These are phyloP conservation scores for Lophium mytilinum DNA, from an alignment of 495 filamentous ascomycete genomes.

Conservation along the genomic window DNA sequence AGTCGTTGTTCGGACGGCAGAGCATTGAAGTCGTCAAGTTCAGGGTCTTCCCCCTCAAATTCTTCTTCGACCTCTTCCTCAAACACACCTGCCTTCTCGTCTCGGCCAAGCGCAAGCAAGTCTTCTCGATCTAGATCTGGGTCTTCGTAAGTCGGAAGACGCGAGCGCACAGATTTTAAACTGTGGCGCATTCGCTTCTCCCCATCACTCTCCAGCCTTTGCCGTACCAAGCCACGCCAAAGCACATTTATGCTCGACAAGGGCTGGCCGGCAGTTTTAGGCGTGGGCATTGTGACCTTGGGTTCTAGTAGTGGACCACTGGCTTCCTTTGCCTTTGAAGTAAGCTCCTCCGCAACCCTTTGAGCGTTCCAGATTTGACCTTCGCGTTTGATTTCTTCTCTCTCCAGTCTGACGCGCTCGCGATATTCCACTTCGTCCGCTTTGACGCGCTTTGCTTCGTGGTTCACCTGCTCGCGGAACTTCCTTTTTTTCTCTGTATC, in stretches of 20 bases:
- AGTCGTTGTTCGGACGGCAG: slow-evolving; percentile 57
- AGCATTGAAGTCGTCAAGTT: slow-evolving; percentile 76
- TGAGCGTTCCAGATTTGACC: slow-evolving; percentile 63
- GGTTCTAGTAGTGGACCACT: slow-evolving; percentile 3
- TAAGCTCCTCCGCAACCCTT: slow-evolving; percentile 71
- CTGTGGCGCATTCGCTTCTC: slow-evolving; percentile 59
- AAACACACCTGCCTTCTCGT: slow-evolving; percentile 43
- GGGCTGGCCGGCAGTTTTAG: slow-evolving; percentile 25
- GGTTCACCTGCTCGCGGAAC: slow-evolving; percentile 52
- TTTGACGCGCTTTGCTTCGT: slow-evolving; percentile 50
- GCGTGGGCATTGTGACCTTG: background rate
- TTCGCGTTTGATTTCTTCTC: slow-evolving; percentile 62
- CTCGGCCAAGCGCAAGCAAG: slow-evolving; percentile 44
- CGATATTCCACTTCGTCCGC: slow-evolving; percentile 69
- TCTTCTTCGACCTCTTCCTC: slow-evolving; percentile 69
- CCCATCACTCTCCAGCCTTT: slow-evolving; percentile 61
- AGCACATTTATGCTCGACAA: slow-evolving; percentile 63
- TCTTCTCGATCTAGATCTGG: slow-evolving; percentile 50
- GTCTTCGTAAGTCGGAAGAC: slow-evolving; percentile 46
- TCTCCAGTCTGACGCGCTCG: slow-evolving; percentile 61
- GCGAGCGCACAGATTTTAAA: slow-evolving; percentile 41
- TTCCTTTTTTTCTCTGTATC: slow-evolving; percentile 77
- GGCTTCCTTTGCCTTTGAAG: slow-evolving; percentile 39
- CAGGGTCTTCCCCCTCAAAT: slow-evolving; percentile 71
- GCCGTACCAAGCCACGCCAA: slow-evolving; percentile 65